Base-by-base conservation (phyloP, 2,329 filamentous ascomycete genomes). In the Xylariales sp. region DNA sequence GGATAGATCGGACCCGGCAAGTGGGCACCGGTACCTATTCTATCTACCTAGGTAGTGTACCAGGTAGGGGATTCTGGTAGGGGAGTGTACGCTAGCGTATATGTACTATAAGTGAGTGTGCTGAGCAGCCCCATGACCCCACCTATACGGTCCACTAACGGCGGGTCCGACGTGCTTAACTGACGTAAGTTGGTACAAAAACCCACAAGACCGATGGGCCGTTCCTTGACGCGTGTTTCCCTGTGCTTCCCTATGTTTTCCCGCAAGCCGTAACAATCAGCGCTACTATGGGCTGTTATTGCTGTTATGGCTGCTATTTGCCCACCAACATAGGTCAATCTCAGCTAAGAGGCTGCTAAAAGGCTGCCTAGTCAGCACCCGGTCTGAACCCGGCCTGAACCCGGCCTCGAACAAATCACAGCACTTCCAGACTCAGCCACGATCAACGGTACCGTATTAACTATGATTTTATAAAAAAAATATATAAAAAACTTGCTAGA, bases 161-260 rank as follows among this genome's bases (percentile, higher is more conserved):
- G 32, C 45, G 50, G 32, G 43, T 10, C 36, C 30, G 54, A 30
- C 36, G 41, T 45, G n/a, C 12, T 23, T 23, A 34, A 49, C 50
- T 65, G 63, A 65, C 63, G 63, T 65, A 54, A 65, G 34, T 50
- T 34, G 41, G 23, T 23, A 23, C 9, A 5, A 34, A 59, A 45
- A 30, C 28, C 6, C 62, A 28, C 54, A 34, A 32, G 32, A 41
- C 39, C 9, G 10, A 18, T n/a, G 34, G n/a, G 39, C 23, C 39
- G 48, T 28, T 41, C 18, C 50, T 57, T 52, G 63, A 65, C 63
- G 56, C 57, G 63, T 65, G 39, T 55, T 16, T 18, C 50, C 18
- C 10, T 5, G 32, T 34, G 8, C 3, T 34, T 5, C 3, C 32
- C 32, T 5, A 8, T 65, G 39, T 55, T 16, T 18, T 39, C 36